A percentile compares a stretch with the other conserved stretches of the same genome.
These are phyloP conservation scores for Lasiodiplodia sp. DNA, from an alignment of 2,329 filamentous ascomycete genomes.

Conservation along the genomic window DNA sequence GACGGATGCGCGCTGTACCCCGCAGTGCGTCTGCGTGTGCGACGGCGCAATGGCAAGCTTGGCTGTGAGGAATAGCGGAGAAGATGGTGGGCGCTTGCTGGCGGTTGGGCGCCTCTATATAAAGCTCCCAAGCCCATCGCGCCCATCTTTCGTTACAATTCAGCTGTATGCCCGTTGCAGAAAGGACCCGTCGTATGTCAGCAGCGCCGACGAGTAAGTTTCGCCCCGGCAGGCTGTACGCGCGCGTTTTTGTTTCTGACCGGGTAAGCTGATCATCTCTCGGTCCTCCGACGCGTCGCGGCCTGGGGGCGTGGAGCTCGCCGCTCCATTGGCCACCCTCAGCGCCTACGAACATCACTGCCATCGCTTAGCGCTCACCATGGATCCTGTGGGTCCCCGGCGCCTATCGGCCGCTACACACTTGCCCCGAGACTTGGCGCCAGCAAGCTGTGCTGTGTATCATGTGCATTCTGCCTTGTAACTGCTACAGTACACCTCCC, in stretches of 20 bases:
- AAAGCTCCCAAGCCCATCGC: not conserved
- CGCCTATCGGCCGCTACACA: constrained; percentile 7
- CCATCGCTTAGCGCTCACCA: constrained; percentile 24
- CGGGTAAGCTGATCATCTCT: constrained; percentile 24
- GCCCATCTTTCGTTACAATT: constrained; percentile 4
- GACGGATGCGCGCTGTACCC: not conserved
- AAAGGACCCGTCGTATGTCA: not conserved
- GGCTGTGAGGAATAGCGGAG: constrained; percentile 8
- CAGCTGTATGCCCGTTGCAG: not conserved
- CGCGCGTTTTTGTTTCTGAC: constrained; percentile 11
- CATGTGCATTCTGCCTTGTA: constrained; percentile 21
- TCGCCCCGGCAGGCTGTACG: constrained; percentile 3
- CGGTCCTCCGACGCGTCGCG: constrained; percentile 15
- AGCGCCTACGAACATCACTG: constrained; percentile 21
- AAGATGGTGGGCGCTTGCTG: constrained; percentile 9
- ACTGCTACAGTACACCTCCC: constrained; percentile 23
- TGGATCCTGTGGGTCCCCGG: not conserved
- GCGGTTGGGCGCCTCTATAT: constrained; percentile 26
- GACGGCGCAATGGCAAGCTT: constrained; percentile 3
- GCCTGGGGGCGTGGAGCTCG: constrained; percentile 8
- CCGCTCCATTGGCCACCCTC: constrained; percentile 11
- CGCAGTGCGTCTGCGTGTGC: constrained; percentile 16
- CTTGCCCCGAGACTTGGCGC: not conserved
- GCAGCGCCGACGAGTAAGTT: not conserved
- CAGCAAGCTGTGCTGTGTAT: not conserved